Percentiles rank a stretch among this genome's conserved stretches.
These are phyloP conservation scores for Agrocybe praecox DNA, from an alignment of 768 basidiomycete genomes.

Conservation along the genomic window DNA sequence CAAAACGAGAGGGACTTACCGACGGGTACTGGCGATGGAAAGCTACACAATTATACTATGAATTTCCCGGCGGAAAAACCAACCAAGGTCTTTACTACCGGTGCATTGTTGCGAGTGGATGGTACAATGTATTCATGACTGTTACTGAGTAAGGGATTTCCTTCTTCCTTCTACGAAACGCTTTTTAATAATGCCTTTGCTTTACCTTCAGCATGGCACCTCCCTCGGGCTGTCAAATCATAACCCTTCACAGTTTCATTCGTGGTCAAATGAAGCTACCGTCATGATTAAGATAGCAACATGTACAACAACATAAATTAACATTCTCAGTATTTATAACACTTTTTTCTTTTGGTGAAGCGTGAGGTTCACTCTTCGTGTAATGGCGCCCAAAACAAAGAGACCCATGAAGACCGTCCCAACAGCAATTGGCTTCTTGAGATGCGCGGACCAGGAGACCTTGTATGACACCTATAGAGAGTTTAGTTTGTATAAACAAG, in stretches of 20 bases:
- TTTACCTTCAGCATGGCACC: constrained; percentile 20
- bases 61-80: constrained; percentile 39
- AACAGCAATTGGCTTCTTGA: constrained; percentile 86
- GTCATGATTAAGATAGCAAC: constrained; percentile 6
- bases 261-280: constrained; percentile 13
- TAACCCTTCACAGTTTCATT: constrained; percentile 47
- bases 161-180: background rate
- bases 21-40: constrained; percentile 56
- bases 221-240: constrained; percentile 40
- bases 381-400: constrained; percentile 53
- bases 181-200: background rate
- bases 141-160: constrained; percentile 41
- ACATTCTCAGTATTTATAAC: constrained; percentile 21
- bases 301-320: constrained; percentile 11
- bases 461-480: constrained; percentile 78
- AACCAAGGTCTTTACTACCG: constrained; percentile 49
- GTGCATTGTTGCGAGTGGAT: constrained; percentile 36
- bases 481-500: background rate
- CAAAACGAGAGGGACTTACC: constrained; percentile 37
- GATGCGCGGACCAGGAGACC: constrained; percentile 76
- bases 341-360: constrained; percentile 47
- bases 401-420: constrained; percentile 68
- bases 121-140: constrained; percentile 50
- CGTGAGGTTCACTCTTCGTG: constrained; percentile 48
- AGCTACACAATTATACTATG: constrained; percentile 57